phyloP scores from a whole-genome alignment of 805 yeast species.

The Debaryomyces prosopidis region DNA sequence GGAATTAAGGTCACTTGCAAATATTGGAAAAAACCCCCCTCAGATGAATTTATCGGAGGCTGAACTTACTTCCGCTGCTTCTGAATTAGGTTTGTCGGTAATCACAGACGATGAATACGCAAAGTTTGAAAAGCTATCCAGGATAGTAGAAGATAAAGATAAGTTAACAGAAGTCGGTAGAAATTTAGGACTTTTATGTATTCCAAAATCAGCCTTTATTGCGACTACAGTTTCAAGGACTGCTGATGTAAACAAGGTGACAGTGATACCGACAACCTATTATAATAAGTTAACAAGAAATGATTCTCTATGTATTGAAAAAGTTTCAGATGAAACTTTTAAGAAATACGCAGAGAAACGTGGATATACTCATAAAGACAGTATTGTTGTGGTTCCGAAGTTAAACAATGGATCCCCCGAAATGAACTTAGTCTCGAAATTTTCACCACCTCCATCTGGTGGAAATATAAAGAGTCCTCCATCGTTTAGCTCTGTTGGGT shows the following conservation, averaged over 20 bases:
- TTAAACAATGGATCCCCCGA: background rate
- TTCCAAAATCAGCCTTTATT: conserved; percentile 60
- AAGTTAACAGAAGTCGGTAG: conserved; percentile 42
- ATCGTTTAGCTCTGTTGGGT: background rate
- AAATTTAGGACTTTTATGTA: conserved; percentile 48
- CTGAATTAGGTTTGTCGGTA: conserved; percentile 37
- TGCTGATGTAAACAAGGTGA: conserved; percentile 58
- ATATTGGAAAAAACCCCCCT: background rate
- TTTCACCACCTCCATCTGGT: conserved; percentile 6
- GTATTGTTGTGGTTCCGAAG: conserved; percentile 21
- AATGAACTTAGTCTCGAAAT: no score
- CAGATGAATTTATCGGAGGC: background rate
- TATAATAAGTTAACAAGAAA: conserved; percentile 56
- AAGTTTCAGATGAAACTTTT: conserved; percentile 45
- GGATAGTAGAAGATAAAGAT: conserved; percentile 21
- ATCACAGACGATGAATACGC: conserved; percentile 12
- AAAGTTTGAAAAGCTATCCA: conserved; percentile 3
- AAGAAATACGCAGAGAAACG: conserved; percentile 48
- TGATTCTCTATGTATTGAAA: conserved; percentile 44
- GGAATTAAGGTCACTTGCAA: conserved; percentile 19
- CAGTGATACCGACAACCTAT: conserved; percentile 63
- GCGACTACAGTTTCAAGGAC: conserved; percentile 60
- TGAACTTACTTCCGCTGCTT: conserved; percentile 22
- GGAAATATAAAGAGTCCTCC: background rate
- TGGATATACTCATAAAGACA: conserved; percentile 40